Base-by-base conservation (phyloP, 2,329 filamentous ascomycete genomes). In the Cladosporium sp. region DNA sequence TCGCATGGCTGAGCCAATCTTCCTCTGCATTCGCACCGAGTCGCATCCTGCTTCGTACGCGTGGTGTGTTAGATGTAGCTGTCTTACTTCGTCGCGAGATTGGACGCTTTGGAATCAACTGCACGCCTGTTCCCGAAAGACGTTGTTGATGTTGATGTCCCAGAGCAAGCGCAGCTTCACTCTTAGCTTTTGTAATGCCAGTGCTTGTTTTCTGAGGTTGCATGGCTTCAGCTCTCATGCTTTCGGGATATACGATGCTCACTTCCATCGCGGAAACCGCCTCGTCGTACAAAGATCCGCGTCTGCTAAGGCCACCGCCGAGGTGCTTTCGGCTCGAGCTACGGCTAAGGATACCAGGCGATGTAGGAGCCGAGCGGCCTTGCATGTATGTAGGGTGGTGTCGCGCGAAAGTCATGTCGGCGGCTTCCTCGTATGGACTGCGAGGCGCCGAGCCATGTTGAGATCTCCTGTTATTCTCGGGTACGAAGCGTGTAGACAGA, bases 1-100 rank as follows among this genome's bases (percentile, higher is more conserved):
- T 82, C 0, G 83, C 80, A 53, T 83, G 80, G 44, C 83, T 77
- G 55, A 86, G 73, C 83, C 83, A 86, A 66, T 82, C 80, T 50
- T 82, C 76, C 52, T 80, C 75, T 8, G 65, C 57, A 6, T 47
- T 64, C 1, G 40, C 40, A 20, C 17, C 20, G 4, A 47, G 20
- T 4, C 52, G 28, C 17, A 57, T 42, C 7, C 24, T 56, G 13
- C 42, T 57, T 13, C 34, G 36, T 5, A 51, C 56, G 20, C 57
- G 50, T 5, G 61, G 60, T 8, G 64, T 67, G 10, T 45, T 58
- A 3, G 65, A 56, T 19, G 60, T 60, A 4, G 28, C 56, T 4
- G 62, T 61, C 49, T 55, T 61, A 36, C 73, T 73, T 24, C 70
- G 61, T 13, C 69, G 66, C 12, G 44, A 57, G 4, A 22, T 47